Conservation (phyloP, 495 filamentous ascomycete species). For the Penicillium samsonianum region DNA sequence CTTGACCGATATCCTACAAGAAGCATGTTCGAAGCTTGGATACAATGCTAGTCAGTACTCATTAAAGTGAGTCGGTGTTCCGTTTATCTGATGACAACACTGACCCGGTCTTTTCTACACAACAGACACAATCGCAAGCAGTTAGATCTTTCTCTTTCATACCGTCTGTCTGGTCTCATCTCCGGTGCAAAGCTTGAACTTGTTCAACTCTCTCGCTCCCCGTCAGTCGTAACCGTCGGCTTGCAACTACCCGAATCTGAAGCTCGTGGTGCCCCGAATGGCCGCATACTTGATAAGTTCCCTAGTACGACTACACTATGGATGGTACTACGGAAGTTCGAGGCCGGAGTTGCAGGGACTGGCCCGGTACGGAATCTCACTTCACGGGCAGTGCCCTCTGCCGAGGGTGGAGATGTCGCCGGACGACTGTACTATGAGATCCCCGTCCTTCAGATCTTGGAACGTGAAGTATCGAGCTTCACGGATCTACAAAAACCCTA, state of each 20-base stretch:
- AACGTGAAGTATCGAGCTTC: constrained; percentile 71
- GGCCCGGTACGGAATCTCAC: constrained; percentile 72
- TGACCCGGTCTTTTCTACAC: constrained; percentile 18
- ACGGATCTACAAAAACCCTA: constrained; percentile 80
- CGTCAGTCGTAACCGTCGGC: constrained; percentile 80
- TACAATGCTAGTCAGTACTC: constrained; percentile 71
- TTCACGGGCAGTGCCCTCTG: constrained; percentile 66
- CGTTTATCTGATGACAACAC: constrained; percentile 1
- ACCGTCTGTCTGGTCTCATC: constrained; percentile 81
- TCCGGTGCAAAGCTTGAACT: constrained; percentile 92
- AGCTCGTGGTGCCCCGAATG: constrained; percentile 53
- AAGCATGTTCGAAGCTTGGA: constrained; percentile 81
- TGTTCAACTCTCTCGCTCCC: constrained; percentile 77
- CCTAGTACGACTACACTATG: constrained; percentile 82
- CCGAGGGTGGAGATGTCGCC: constrained; percentile 54
- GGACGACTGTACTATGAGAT: constrained; percentile 85
- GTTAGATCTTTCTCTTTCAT: constrained; percentile 78
- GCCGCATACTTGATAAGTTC: constrained; percentile 77
- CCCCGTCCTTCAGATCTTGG: constrained; percentile 80
- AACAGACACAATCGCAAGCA: constrained; percentile 75
- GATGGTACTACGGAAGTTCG: constrained; percentile 85
- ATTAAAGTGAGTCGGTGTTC: constrained; percentile 64
- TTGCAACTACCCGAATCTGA: constrained; percentile 75
- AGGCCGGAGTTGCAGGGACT: constrained; percentile 60
- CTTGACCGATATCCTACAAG: constrained; percentile 77